Evolutionary conservation across 176 grass and related monocot species (phyloP), one percentile per base, ranked within the genome.

Genomic region (Eleusine coracana): DNA sequence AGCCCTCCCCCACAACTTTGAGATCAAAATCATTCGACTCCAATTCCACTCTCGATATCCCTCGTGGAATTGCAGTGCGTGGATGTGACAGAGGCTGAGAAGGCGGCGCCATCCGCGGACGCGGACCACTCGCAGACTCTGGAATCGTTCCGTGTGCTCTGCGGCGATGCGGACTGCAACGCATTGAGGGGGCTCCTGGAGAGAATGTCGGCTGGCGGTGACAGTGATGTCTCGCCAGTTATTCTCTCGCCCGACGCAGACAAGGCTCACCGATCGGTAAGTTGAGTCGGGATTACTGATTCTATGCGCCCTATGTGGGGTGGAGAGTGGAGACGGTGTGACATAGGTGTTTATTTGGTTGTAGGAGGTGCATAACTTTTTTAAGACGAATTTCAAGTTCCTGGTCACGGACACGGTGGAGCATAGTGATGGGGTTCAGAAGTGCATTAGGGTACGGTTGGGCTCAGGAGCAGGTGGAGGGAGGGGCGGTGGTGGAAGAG

Each of bases 381-480:
- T 95, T 39, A 98, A 93, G 80, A 92, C 63, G 56, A 92, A 83
- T 56, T 98, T 98, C 80, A 95, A 95, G 48, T 95, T 93, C 73
- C 88, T 98, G 17, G 89, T 95, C 78, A 98, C 93, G 0, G 93
- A 98, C 69, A 98, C 92, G 0, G 91, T 98, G 15, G 96, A 98
- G 71, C 92, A 90, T 38, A 78, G 49, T 2, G 90, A 95, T 83
- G 96, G 88, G 44, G 75, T 86, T 29, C 84, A 83, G 71, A 98
- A 79, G 82, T 85, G 85, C 65, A 77, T 95, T 12, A 98, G 96
- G 84, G 91, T 95, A 46, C 88, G 96, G 51, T 86, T 90, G 49
- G 80, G 77, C 10, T 88, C 81, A 23, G 84, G 68, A 49, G 82
- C 88, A 28, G 83, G 68, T 76, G 96, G 80, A 72, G 86, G 89